Base-by-base conservation (phyloP, 1,284 basidiomycete species). In the Pholiota adiposa region DNA sequence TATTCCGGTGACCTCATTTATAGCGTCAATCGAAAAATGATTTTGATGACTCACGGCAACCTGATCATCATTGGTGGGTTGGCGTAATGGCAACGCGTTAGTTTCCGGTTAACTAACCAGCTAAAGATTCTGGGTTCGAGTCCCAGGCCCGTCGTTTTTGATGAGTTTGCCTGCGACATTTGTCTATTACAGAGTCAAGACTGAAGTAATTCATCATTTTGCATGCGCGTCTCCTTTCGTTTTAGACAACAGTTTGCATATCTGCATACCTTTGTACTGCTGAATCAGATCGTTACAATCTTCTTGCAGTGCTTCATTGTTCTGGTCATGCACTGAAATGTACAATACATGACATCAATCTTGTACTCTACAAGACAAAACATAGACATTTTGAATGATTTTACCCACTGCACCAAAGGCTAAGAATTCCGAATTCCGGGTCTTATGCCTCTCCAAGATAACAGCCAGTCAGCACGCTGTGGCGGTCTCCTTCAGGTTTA, bases 21-120 rank as follows among this genome's bases (percentile, higher is more conserved):
- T 33, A 33, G 31, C 12, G 6, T 5, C 31, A 33, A 12, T 31
- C 50, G 31, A 33, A 33, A 6, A 12, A n/a, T 8, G 23, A 27
- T 18, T 19, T 4, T 27, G 21, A 27, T 23, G 14, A 36, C 23
- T 40, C 34, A 52, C 2, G 18, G 29, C n/a, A 12, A 7, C 7
- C 5, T 23, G 0, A 46, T n/a, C 16, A 19, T 11, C 2, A 40
- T 58, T 44, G 71, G 69, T 70, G 71, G 71, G 67, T 70, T 72
- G 67, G 71, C 71, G 71, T 72, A 72, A 70, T 72, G 71, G 71
- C 68, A 72, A 72, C 71, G 71, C 71, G 71, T 68, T 68, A 72
- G 70, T 72, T 72, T 72, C 71, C 71, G 71, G 71, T 56, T 21
- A 27, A 27, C 33, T 54, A 58, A 50, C 63, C 40, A 72, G 71